A percentile compares a stretch with the other conserved stretches of the same genome.
phyloP scores from a whole-genome alignment of 208 protist genomes.

The Entamoeba dispar region DNA sequence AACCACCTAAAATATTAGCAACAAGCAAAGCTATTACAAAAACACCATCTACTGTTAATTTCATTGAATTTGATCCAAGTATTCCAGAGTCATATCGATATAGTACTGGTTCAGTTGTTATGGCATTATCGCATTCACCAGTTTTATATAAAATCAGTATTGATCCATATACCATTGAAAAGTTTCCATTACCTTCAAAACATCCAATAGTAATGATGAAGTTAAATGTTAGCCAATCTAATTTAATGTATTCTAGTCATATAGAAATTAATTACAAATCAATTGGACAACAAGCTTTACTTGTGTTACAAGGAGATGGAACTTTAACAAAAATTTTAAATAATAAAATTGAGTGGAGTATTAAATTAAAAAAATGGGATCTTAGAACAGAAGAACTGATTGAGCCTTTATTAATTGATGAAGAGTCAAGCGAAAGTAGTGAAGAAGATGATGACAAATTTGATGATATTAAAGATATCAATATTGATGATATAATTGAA shows the following conservation, averaged over 20 bases:
- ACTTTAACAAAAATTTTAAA: not conserved
- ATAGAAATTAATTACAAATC: not conserved
- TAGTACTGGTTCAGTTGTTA: not conserved
- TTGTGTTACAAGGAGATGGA: not conserved
- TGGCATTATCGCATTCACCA: not conserved
- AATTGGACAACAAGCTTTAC: not conserved
- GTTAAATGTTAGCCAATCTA: not conserved
- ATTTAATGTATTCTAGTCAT: not conserved
- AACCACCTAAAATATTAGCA: not conserved
- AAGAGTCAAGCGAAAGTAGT: not conserved
- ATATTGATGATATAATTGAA: not conserved
- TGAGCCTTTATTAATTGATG: not conserved
- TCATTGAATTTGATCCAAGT: not conserved
- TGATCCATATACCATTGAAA: not conserved
- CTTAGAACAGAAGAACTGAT: not conserved
- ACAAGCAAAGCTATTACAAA: not conserved
- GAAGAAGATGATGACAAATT: not conserved
- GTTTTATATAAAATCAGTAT: not conserved
- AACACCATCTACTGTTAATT: not conserved
- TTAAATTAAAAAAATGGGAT: not conserved
- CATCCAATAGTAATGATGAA: not conserved
- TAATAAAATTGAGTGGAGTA: not conserved
- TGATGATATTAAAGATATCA: not conserved
- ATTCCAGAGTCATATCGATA: not conserved
- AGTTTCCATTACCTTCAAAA: not conserved